Evolutionary conservation across 2,329 filamentous ascomycete species (phyloP), one percentile per base, ranked within the genome.

Genomic region (Hymenotorrendiella dingleyae): DNA sequence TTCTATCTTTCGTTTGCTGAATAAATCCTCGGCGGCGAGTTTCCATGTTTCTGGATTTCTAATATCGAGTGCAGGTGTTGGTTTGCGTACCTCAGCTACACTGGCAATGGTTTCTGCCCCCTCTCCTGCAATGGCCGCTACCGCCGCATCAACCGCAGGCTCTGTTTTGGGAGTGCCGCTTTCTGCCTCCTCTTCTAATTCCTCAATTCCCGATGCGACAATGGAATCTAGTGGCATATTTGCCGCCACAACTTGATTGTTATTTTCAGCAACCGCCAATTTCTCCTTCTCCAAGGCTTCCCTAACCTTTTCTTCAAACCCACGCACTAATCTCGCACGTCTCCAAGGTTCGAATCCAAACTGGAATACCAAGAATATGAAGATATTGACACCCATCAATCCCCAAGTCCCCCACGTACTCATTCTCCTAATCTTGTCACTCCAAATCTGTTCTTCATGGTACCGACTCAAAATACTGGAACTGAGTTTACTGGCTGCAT

Each of bases 401-500:
- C 91, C 93, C 81, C 94, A 97, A 0, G 93, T 98, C 26, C 94
- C 91, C 93, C 93, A 98, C 0, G 93, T 98, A 62, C 86, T 93
- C 73, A 95, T 95, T 52, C 93, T 76, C 26, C 93, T 76, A 61
- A 98, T 98, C 56, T 94, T 91, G 63, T 98, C 93, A 60, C 87
- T 94, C 93, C 93, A 98, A 43, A 98, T 94, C 69, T 98, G 93
- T 69, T 98, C 93, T 67, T 98, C 93, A 64, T 98, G 93, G 65
- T 98, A 98, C 47, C 94, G 80, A 48, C 85, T 85, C 39, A 96
- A 71, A 55, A 97, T 96, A 38, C 83, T 81, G 48, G 84, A 81
- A 61, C 85, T 91, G 41, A 98, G 70, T 56, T 82, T 77, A 40
- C 81, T 78, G 42, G 82, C 78, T 1, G 89, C 76, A 48, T 85